phyloP scores from a whole-genome alignment of 2,329 filamentous ascomycete species.

The Diplodia scrobiculata region DNA sequence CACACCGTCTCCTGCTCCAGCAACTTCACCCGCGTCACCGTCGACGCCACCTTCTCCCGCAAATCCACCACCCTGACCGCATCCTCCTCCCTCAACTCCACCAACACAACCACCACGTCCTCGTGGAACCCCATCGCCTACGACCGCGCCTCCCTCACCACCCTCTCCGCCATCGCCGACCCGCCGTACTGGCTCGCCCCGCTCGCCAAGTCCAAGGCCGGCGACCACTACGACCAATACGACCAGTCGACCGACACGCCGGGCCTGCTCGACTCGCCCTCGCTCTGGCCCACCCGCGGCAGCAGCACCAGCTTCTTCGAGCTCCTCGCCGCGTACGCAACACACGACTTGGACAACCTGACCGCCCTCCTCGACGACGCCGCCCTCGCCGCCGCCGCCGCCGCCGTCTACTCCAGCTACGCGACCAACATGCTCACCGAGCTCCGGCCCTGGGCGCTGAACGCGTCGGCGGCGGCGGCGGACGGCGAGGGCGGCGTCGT shows the following conservation, averaged over 20 bases:
- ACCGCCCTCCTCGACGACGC: background rate
- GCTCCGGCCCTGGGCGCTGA: conserved; percentile 17
- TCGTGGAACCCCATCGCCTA: conserved; percentile 23
- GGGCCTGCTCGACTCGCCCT: background rate
- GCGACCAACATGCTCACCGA: conserved; percentile 21
- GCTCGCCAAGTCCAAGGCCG: conserved; percentile 1
- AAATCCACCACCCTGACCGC: background rate
- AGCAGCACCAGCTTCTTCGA: conserved; percentile 25
- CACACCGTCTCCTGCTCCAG: conserved; percentile 6
- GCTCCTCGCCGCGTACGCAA: conserved; percentile 12
- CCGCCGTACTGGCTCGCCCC: conserved; percentile 16
- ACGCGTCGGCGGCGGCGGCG: background rate
- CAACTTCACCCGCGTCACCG: conserved; percentile 18
- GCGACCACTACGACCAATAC: conserved; percentile 24
- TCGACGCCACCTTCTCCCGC: conserved; percentile 19
- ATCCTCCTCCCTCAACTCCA: background rate
- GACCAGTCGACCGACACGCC: conserved; percentile 11
- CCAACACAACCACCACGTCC: background rate
- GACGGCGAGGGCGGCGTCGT: too few species aligned
- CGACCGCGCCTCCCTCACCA: background rate
- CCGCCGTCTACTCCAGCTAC: background rate
- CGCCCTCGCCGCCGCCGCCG: background rate
- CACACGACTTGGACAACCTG: background rate
- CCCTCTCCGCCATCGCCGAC: background rate
- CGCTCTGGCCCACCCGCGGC: conserved; percentile 25